Conservation (phyloP, 371 early-diverging fungal species). For the Mortierella sp. region DNA sequence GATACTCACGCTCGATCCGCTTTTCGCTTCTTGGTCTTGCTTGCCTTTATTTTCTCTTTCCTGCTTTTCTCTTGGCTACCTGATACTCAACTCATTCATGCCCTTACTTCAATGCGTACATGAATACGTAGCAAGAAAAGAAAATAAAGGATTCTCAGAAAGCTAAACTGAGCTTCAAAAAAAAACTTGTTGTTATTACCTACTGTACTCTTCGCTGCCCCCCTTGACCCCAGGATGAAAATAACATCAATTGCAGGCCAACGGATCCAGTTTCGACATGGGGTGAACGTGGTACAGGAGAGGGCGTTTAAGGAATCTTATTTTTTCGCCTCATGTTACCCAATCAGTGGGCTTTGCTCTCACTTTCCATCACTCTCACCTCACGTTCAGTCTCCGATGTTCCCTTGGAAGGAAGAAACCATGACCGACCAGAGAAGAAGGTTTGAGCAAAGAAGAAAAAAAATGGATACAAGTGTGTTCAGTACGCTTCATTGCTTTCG, state of each 20-base stretch:
- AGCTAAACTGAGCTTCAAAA: background rate
- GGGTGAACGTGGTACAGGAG: background rate
- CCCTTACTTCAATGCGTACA: background rate
- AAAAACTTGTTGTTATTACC: background rate
- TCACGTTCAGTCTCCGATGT: conserved; percentile 5
- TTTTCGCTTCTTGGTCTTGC: background rate
- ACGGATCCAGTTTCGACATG: background rate
- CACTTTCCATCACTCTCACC: background rate
- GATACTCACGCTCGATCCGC: background rate
- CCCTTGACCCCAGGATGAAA: background rate
- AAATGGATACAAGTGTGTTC: background rate
- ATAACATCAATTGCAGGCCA: background rate
- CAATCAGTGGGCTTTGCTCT: background rate
- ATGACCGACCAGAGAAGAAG: background rate
- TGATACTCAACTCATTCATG: background rate
- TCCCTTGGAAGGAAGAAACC: background rate
- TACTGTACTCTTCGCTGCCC: no score
- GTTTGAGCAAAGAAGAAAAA: background rate
- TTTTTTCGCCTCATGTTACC: background rate
- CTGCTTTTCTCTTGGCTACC: background rate
- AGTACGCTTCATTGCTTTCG: background rate
- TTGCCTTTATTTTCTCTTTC: background rate
- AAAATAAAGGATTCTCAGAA: conserved; percentile 5
- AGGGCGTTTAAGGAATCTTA: conserved; percentile 9
- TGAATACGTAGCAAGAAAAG: no score